Evolutionary conservation across 495 filamentous ascomycete genomes (phyloP).

Genomic region (Aspergillus baeticus): DNA sequence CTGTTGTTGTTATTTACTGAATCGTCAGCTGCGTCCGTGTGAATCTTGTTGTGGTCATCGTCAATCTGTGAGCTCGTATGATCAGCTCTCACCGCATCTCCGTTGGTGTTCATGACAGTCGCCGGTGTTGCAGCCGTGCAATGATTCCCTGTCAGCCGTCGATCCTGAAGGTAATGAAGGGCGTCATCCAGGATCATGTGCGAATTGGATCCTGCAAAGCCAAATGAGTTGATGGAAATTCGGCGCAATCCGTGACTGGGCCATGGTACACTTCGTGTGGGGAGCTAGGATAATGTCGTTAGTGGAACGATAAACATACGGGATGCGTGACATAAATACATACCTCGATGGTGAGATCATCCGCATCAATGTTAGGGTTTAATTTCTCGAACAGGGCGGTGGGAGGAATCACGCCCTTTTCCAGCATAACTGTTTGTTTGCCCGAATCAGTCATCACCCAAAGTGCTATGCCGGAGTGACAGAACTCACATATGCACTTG

Average conservation of each 20-base stretch:
- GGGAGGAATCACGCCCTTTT: slow-evolving; percentile 25
- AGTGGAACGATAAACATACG: background rate
- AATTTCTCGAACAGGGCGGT: slow-evolving; percentile 49
- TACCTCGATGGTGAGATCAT: slow-evolving; percentile 15
- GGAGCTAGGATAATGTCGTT: slow-evolving; percentile 9
- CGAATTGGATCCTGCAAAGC: slow-evolving; percentile 31
- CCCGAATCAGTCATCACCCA: slow-evolving; percentile 4
- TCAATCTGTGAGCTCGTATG: background rate
- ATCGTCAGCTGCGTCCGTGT: background rate
- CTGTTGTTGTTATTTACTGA: background rate
- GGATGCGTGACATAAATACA: background rate
- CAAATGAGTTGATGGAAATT: slow-evolving; percentile 36
- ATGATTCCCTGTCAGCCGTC: slow-evolving; percentile 16
- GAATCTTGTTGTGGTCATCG: background rate
- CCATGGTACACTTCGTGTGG: slow-evolving; percentile 13
- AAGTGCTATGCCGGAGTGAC: background rate
- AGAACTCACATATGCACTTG: slow-evolving; percentile 30
- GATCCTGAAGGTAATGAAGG: slow-evolving; percentile 13
- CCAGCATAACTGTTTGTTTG: slow-evolving; percentile 27
- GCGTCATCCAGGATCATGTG: slow-evolving; percentile 38
- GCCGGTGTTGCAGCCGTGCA: background rate
- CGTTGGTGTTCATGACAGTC: background rate
- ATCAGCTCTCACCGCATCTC: background rate
- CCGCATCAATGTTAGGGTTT: slow-evolving; percentile 36
- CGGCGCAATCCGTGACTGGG: slow-evolving; percentile 21